phyloP scores from a whole-genome alignment of 148 eudicot genomes.

The Rhododendron simsii region DNA sequence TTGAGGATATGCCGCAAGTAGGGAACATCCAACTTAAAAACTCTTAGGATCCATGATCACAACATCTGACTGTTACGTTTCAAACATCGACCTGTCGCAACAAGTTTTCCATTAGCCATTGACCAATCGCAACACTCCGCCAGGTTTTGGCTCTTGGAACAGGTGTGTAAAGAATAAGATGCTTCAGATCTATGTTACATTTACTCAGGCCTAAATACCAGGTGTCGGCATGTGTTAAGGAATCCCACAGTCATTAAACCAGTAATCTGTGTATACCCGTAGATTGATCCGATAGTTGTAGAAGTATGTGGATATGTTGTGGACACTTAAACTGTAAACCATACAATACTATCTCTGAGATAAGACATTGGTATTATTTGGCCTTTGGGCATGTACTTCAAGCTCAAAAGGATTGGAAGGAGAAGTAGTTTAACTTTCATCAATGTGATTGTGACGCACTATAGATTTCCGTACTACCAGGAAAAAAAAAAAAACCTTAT shows the following conservation, averaged over 20 bases:
- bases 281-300: not conserved
- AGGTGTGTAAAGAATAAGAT: not conserved
- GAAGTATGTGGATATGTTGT: not conserved
- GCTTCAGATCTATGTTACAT: not conserved
- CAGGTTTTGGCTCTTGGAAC: not conserved
- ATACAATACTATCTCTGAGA: not conserved
- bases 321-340: not conserved
- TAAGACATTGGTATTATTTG: not conserved
- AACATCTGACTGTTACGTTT: not conserved
- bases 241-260: not conserved
- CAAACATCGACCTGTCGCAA: not conserved
- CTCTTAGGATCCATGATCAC: not conserved
- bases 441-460: not conserved
- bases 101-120: not conserved
- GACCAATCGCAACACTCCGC: not conserved
- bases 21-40: not conserved
- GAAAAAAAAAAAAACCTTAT: not conserved
- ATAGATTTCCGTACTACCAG: not conserved
- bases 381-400: not conserved
- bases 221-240: not conserved
- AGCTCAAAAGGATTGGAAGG: not conserved
- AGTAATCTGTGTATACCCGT: not conserved
- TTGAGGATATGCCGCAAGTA: not conserved
- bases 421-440: not conserved
- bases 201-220: not conserved